A percentile compares a stretch with the other conserved stretches of the same genome.
Conservation (phyloP, 352 stramenopile species). For the Pythium scleroteichum region DNA sequence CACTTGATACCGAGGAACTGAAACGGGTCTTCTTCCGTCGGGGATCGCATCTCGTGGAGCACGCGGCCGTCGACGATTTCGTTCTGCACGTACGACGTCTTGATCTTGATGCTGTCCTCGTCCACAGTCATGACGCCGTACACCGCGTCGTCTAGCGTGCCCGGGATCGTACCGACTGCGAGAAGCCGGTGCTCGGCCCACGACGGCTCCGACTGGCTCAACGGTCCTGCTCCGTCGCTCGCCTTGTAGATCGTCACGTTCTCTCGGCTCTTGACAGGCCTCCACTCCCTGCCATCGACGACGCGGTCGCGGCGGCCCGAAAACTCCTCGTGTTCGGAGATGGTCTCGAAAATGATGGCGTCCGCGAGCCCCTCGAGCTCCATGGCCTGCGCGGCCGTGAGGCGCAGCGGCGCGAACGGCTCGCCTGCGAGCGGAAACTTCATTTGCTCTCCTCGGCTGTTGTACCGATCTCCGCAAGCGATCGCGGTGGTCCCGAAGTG, state of each 20-base stretch:
- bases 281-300: no score
- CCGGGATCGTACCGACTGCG: conserved; percentile 14
- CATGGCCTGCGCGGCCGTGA: neutral
- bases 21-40: no score
- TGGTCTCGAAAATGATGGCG: neutral
- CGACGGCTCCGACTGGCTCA: neutral
- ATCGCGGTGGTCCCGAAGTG: no score
- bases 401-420: conserved; percentile 1
- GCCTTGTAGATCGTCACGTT: neutral
- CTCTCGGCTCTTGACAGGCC: no score
- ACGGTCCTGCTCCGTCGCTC: neutral
- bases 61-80: conserved; percentile 5
- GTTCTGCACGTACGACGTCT: conserved; percentile 9
- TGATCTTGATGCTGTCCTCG: conserved; percentile 22
- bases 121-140: conserved; percentile 31
- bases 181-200: conserved; percentile 6
- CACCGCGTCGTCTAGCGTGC: conserved; percentile 17
- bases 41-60: no score
- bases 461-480: no score
- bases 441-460: no score
- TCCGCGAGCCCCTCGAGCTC: neutral
- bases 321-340: neutral
- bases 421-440: neutral
- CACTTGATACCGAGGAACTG: neutral
- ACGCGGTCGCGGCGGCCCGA: neutral